Evolutionary conservation across 441 rosid species (phyloP).

Genomic region (Breynia disticha): DNA sequence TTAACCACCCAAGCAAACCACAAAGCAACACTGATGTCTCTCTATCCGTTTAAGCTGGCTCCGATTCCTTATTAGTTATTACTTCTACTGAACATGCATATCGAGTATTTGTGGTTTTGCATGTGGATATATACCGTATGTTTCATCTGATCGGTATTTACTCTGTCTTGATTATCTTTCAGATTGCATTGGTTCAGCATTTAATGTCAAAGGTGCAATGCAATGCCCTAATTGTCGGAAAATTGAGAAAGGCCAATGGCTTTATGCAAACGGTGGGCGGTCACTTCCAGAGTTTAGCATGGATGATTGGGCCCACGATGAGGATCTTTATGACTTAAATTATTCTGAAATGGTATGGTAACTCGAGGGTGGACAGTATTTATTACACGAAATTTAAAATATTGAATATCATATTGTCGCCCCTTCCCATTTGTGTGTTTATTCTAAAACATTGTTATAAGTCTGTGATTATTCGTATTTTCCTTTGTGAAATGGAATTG

Average conservation of each 20-base stretch:
- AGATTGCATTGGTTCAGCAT: conserved; percentile 99
- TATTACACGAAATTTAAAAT: not conserved
- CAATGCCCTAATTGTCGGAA: conserved; percentile 98
- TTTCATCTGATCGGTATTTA: conserved; percentile 4
- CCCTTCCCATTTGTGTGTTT: not conserved
- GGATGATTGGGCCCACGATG: conserved; percentile 91
- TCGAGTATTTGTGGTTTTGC: not conserved
- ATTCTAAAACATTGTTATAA: not conserved
- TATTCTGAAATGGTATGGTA: conserved; percentile 76
- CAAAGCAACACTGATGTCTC: too few species aligned
- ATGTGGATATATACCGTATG: not conserved
- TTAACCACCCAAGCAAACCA: too few species aligned
- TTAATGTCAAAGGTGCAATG: conserved; percentile 91
- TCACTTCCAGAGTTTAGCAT: conserved; percentile 67
- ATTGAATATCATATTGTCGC: not conserved
- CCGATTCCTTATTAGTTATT: too few species aligned
- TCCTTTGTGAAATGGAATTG: not conserved
- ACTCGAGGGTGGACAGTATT: not conserved
- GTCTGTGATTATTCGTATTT: not conserved
- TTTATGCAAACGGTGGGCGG: conserved; percentile 73
- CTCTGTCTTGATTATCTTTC: conserved; percentile 18
- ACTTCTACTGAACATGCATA: not conserved
- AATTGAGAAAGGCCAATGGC: conserved; percentile 98
- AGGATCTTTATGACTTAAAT: conserved; percentile 74
- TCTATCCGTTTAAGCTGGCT: too few species aligned